Conservation (phyloP, 2,329 filamentous ascomycete genomes). For the Calonectria pauciramosa region DNA sequence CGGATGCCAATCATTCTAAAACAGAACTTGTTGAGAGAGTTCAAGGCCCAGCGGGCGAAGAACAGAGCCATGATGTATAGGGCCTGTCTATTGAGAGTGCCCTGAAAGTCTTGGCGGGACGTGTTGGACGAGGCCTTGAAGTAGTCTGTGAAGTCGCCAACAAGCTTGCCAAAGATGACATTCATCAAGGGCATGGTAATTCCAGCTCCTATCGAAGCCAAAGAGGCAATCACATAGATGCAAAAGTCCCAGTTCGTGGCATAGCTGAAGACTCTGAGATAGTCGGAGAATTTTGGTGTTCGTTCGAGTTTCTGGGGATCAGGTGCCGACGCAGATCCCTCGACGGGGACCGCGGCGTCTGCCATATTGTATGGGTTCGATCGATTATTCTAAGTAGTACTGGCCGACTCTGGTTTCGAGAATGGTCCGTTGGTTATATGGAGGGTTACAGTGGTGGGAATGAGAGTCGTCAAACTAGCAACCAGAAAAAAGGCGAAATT, state of each 20-base stretch:
- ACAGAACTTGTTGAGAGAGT: slow-evolving; percentile 42
- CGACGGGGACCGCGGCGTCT: neutral
- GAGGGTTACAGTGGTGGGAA: neutral
- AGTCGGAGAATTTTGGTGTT: slow-evolving; percentile 36
- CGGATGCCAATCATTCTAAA: slow-evolving; percentile 65
- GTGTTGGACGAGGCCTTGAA: slow-evolving; percentile 39
- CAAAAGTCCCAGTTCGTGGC: slow-evolving; percentile 49
- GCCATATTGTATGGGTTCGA: neutral
- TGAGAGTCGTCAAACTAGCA: neutral
- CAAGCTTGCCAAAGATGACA: slow-evolving; percentile 51
- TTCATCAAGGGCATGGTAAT: slow-evolving; percentile 54
- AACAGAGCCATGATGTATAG: slow-evolving; percentile 45
- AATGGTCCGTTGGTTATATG: neutral
- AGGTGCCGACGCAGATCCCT: neutral
- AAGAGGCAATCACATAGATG: slow-evolving; percentile 45
- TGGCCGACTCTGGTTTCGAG: neutral
- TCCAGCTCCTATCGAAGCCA: slow-evolving; percentile 51
- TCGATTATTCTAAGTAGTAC: neutral
- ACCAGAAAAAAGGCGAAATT: neutral
- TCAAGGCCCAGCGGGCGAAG: slow-evolving; percentile 40
- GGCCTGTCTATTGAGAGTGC: slow-evolving; percentile 36
- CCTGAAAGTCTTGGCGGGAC: slow-evolving; percentile 23
- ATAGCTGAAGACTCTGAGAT: slow-evolving; percentile 48
- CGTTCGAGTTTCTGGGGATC: slow-evolving; percentile 14
- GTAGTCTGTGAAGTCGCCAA: slow-evolving; percentile 46